These are phyloP conservation scores for Cladobotryum protrusum DNA, from an alignment of 2,329 filamentous ascomycete genomes.

Conservation along the genomic window DNA sequence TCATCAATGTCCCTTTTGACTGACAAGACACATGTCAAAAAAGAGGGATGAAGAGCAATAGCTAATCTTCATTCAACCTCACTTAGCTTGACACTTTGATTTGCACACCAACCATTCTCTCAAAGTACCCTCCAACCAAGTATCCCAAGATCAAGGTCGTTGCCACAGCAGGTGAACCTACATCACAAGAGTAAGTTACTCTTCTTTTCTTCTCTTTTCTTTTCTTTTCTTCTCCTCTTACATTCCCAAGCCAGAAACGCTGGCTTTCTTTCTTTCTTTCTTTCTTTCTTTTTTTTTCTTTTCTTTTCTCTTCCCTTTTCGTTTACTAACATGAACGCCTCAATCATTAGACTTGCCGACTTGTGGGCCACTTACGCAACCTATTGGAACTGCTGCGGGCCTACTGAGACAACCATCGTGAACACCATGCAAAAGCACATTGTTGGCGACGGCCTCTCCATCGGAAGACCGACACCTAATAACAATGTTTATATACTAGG, in stretches of 20 bases:
- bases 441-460: constrained; percentile 41
- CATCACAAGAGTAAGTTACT: constrained; percentile 33
- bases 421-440: constrained; percentile 50
- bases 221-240: not conserved
- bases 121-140: constrained; percentile 39
- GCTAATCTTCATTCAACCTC: no score
- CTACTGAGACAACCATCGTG: constrained; percentile 54
- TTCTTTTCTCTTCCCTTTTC: not conserved
- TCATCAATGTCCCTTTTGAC: not conserved
- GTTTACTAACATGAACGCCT: not conserved
- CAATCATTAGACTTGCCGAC: constrained; percentile 38
- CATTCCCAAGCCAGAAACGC: not conserved
- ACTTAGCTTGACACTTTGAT: constrained; percentile 46
- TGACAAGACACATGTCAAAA: not conserved
- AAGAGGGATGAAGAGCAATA: not conserved
- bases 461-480: constrained; percentile 51
- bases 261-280: not conserved
- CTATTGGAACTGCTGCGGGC: constrained; percentile 53
- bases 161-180: constrained; percentile 51
- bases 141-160: constrained; percentile 47
- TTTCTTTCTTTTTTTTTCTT: not conserved
- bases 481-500: constrained; percentile 51
- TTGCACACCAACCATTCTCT: constrained; percentile 49
- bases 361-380: constrained; percentile 44
- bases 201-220: not conserved